Evolutionary conservation across 2,329 filamentous ascomycete genomes (phyloP), one percentile per base, ranked within the genome.

Genomic region (Arthrobotrys iridis): DNA sequence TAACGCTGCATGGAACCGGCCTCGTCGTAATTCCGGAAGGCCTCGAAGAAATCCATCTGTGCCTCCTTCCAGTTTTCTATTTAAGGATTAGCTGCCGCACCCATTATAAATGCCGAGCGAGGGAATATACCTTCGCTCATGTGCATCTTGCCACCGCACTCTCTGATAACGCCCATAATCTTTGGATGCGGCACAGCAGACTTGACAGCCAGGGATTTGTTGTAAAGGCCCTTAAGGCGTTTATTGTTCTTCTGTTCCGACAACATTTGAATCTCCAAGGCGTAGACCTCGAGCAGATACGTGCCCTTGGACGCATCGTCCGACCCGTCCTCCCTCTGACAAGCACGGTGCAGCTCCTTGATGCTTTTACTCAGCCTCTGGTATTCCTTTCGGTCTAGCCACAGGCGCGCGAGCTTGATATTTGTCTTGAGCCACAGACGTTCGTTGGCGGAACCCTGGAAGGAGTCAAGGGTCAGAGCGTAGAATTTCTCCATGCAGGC

Each of bases 81-180:
- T 11, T 6, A 22, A 46, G 7, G 41, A 24, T 35, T 33, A 57
- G 35, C 24, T 40, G n/a, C 4, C 8, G 0, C 6, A 8, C 22
- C 10, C 28, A 84, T 6, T 30, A 8, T 28, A 4, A 30, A 24
- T 1, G 18, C 40, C 20, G 18, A 2, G 15, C 43, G 13, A 13
- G 37, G 22, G 4, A 20, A 20, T 18, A n/a, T 67, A 79, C 79
- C 79, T 85, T 99, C 95, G 82, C 92, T 95, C 95, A 99, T 98
- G 84, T 98, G 93, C 95, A 99, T 99, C 86, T 99, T 99, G 79
- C 95, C 95, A 80, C 95, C 95, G 82, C 95, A 99, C 84, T 99
- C 95, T 64, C 94, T 91, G 81, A 99, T 99, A 82, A 99, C 94
- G 59, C 95, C 95, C 93, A 98, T 97, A 82, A 99, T 97, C 84